Conservation (phyloP, 2,329 filamentous ascomycete species). For the Keithomyces neogunnii region DNA sequence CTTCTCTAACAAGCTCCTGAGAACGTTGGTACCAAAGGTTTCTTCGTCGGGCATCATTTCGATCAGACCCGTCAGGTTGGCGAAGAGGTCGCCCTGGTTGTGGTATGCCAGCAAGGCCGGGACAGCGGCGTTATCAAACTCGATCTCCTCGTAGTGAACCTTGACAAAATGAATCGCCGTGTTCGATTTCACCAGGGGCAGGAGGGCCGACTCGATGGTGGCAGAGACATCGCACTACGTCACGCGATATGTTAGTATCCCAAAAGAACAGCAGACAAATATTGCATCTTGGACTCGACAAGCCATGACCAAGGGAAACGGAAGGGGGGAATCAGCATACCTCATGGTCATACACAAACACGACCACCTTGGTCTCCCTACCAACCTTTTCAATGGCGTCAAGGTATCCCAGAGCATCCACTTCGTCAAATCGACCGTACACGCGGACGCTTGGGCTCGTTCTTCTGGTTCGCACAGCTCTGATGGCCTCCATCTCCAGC, state of each 20-base stretch:
- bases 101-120: slow-evolving; percentile 86
- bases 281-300: background rate
- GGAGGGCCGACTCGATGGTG: slow-evolving; percentile 70
- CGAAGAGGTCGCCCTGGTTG: slow-evolving; percentile 79
- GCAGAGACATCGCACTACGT: slow-evolving; percentile 67
- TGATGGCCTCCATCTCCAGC: slow-evolving; percentile 54
- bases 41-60: slow-evolving; percentile 72
- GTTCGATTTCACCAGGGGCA: slow-evolving; percentile 63
- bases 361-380: slow-evolving; percentile 74
- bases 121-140: slow-evolving; percentile 83
- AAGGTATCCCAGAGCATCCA: slow-evolving; percentile 88
- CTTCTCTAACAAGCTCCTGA: slow-evolving; percentile 44
- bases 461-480: slow-evolving; percentile 52
- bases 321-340: slow-evolving; percentile 46
- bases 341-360: slow-evolving; percentile 85
- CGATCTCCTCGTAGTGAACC: slow-evolving; percentile 83
- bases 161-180: slow-evolving; percentile 77
- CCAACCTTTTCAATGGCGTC: slow-evolving; percentile 90
- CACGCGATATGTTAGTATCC: slow-evolving; percentile 10
- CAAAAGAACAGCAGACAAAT: slow-evolving; percentile 7
- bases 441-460: slow-evolving; percentile 69
- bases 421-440: slow-evolving; percentile 72
- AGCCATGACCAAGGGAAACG: background rate
- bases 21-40: slow-evolving; percentile 43
- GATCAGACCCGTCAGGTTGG: slow-evolving; percentile 78